These are phyloP conservation scores for Erythrobasidium yunnanense DNA, from an alignment of 768 basidiomycete genomes.

Conservation along the genomic window DNA sequence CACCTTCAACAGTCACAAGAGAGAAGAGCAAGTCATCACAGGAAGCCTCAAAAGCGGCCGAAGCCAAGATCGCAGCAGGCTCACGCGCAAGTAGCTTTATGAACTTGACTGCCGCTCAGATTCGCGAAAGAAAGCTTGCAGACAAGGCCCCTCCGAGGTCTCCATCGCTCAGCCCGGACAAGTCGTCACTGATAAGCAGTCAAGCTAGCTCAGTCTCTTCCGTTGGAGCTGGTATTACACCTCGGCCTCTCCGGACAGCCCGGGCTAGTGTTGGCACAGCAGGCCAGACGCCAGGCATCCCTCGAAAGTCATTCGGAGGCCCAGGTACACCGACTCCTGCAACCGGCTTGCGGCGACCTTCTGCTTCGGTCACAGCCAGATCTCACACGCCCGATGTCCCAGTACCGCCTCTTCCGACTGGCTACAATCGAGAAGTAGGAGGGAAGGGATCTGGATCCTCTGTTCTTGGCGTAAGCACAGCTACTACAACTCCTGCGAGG, in stretches of 20 bases:
- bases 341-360: slow-evolving; percentile 12
- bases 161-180: neutral
- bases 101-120: slow-evolving; percentile 71
- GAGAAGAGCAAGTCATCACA: neutral
- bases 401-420: slow-evolving; percentile 8
- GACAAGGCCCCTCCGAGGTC: neutral
- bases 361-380: slow-evolving; percentile 10
- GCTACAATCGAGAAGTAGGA: no score
- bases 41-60: slow-evolving; percentile 33
- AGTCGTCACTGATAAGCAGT: neutral
- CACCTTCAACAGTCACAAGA: slow-evolving; percentile 13
- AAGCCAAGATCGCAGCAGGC: slow-evolving; percentile 57
- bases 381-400: slow-evolving; percentile 7
- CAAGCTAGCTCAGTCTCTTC: neutral
- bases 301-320: slow-evolving; percentile 26
- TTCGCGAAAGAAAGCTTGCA: slow-evolving; percentile 42
- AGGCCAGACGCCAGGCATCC: neutral
- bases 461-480: neutral
- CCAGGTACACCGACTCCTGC: slow-evolving; percentile 17
- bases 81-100: slow-evolving; percentile 75
- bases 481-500: neutral
- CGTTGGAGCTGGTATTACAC: slow-evolving; percentile 13
- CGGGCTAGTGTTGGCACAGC: slow-evolving; percentile 4
- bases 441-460: no score
- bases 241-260: slow-evolving; percentile 6